These are phyloP conservation scores for Fusarium sp. DNA, from an alignment of 2,329 filamentous ascomycete genomes.

Conservation along the genomic window DNA sequence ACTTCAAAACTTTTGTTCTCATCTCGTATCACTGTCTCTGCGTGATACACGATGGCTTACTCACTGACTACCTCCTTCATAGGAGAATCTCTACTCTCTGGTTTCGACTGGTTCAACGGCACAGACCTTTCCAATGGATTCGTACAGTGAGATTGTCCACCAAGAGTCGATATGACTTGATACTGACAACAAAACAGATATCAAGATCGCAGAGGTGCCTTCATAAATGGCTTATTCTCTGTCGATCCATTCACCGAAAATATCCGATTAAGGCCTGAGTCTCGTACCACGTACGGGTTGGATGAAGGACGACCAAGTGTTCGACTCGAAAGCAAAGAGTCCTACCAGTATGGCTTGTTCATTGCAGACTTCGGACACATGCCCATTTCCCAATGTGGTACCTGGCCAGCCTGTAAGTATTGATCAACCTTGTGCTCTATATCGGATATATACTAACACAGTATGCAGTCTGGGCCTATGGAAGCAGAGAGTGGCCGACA, in stretches of 20 bases:
- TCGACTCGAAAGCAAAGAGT: slow-evolving; percentile 71
- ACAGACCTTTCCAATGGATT: slow-evolving; percentile 74
- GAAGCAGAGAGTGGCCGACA: slow-evolving; percentile 65
- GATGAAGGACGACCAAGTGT: slow-evolving; percentile 67
- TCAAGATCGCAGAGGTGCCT: slow-evolving; percentile 55
- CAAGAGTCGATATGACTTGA: slow-evolving; percentile 11
- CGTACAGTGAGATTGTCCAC: slow-evolving; percentile 66
- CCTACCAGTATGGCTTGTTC: slow-evolving; percentile 74
- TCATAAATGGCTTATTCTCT: slow-evolving; percentile 54
- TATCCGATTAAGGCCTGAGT: slow-evolving; percentile 61
- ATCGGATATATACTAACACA: slow-evolving; percentile 8
- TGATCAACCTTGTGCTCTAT: background rate
- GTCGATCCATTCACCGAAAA: slow-evolving; percentile 54
- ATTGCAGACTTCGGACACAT: slow-evolving; percentile 79
- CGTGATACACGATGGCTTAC: slow-evolving; percentile 51
- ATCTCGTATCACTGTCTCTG: slow-evolving; percentile 12
- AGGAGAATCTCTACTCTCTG: slow-evolving; percentile 57
- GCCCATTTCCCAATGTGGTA: slow-evolving; percentile 75
- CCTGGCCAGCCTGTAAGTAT: slow-evolving; percentile 75
- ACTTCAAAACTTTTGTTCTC: slow-evolving; percentile 15
- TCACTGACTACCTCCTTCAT: slow-evolving; percentile 57
- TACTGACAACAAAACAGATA: slow-evolving; percentile 51
- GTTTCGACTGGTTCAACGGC: slow-evolving; percentile 63
- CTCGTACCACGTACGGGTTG: slow-evolving; percentile 51
- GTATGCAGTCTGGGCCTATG: slow-evolving; percentile 63